Conservation (phyloP, 306 rosid genomes). For the Dalbergia cochinchinensis region DNA sequence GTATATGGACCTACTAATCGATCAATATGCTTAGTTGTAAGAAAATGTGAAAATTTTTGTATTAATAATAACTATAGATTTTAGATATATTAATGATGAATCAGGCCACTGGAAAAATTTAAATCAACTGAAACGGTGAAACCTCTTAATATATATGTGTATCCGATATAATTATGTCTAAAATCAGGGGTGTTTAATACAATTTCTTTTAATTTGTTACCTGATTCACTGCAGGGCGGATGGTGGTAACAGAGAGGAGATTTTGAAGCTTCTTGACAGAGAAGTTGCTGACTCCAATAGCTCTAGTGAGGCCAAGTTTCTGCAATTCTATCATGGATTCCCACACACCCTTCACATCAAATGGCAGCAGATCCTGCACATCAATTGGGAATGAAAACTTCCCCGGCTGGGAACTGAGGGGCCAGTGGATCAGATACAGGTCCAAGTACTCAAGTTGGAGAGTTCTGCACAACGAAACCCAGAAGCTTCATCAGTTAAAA, state of each 20-base stretch:
- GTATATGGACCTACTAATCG: too few relatives aligned
- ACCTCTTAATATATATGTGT: too few relatives aligned
- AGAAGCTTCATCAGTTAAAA: not conserved
- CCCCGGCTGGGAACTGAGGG: conserved; percentile 51
- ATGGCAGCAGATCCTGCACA: conserved; percentile 50
- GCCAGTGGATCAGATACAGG: conserved; percentile 64
- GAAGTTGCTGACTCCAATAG: conserved; percentile 72
- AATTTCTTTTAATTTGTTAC: not conserved
- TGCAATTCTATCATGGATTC: conserved; percentile 56
- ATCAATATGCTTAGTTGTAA: too few relatives aligned
- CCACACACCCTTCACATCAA: conserved; percentile 66
- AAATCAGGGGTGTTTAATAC: too few relatives aligned
- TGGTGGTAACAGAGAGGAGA: conserved; percentile 46
- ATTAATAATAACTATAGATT: too few relatives aligned
- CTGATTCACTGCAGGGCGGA: conserved; percentile 56
- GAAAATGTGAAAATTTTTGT: too few relatives aligned
- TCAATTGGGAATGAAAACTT: conserved; percentile 51
- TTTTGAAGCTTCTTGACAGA: conserved; percentile 55
- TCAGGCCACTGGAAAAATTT: too few relatives aligned
- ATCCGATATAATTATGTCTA: too few relatives aligned
- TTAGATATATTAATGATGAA: too few relatives aligned
- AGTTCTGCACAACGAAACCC: conserved; percentile 36
- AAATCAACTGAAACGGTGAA: too few relatives aligned
- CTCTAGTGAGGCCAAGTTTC: conserved; percentile 55
- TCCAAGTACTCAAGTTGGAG: conserved; percentile 61